Base-by-base conservation (phyloP, 2,329 filamentous ascomycete genomes). In the Verticillium nonalfalfae region DNA sequence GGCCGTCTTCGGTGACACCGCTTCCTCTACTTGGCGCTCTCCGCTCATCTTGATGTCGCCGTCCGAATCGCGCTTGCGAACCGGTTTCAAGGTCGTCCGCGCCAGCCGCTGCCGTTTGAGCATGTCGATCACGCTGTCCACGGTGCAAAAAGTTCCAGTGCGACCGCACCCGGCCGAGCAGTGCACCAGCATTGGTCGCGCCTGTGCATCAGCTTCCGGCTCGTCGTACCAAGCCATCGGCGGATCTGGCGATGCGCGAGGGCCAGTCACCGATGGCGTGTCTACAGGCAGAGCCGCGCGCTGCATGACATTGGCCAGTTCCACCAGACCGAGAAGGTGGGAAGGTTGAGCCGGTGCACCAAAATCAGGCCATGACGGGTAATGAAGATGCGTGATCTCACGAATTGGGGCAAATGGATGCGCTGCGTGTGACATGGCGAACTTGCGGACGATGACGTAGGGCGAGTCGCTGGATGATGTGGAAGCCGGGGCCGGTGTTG, bases 321-420 rank as follows among this genome's bases (percentile, higher is more conserved):
- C 93, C n/a, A 98, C 90, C 15, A 99, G 78, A 1, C 89, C 90
- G 15, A 99, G 81, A 1, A 99, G 82, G 69, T 98, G 93, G 5
- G 87, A 86, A 1, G 95, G 93, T 69, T 96, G 90, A 0, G 95
- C 93, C 0, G 94, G 94, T 0, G 93, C 90, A 21, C 95, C 95
- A 74, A 98, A 97, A 71, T 99, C 95, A 0, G 95, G 95, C 95
- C 95, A 99, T n/a, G 90, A 88, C 0, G 92, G 87, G 73, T 97
- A 98, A 71, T 98, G 93, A 14, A 99, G 79, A 68, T 99, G 95
- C 0, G 93, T 97, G 64, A 99, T 89, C 74, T 98, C 93, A 31
- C 94, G 90, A 66, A 97, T 89, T 0, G 92, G 90, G 21, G 87
- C 85, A 70, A 97, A 97, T 0, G 94, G 93, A 62, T 90, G 84